Conservation (phyloP, 1,284 basidiomycete species). For the Caloboletus firmus region DNA sequence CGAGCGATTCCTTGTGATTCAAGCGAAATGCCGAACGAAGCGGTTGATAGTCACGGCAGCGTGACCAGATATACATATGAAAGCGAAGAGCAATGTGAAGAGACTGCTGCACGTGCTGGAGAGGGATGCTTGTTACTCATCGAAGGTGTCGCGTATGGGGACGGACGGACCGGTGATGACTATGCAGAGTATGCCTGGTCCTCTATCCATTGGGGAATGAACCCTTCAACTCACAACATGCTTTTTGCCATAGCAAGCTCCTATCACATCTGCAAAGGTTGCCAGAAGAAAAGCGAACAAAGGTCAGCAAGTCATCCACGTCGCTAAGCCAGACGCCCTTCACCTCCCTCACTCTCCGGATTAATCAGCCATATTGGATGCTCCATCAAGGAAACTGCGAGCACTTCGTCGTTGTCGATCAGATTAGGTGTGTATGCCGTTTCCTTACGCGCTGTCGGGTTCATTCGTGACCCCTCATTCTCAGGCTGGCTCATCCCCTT, state of each 20-base stretch:
- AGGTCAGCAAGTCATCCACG: conserved; percentile 44
- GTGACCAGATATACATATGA: conserved; percentile 38
- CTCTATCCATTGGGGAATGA: neutral
- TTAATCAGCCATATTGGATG: conserved; percentile 78
- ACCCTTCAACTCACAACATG: neutral
- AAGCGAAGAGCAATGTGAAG: conserved; percentile 17
- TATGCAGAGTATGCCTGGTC: conserved; percentile 55
- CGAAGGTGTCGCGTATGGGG: conserved; percentile 58
- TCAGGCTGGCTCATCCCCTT: conserved; percentile 55
- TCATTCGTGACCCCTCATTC: conserved; percentile 2
- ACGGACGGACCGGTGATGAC: conserved; percentile 46
- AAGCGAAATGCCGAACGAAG: conserved; percentile 51
- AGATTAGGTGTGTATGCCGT: conserved; percentile 56
- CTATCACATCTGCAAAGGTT: conserved; percentile 42
- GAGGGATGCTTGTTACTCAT: conserved; percentile 56
- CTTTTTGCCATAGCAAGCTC: conserved; percentile 47
- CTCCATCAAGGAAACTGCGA: conserved; percentile 80
- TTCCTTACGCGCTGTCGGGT: neutral
- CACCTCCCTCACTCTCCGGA: conserved; percentile 52
- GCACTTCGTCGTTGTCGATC: conserved; percentile 71
- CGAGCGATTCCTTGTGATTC: conserved; percentile 63
- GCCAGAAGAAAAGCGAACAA: conserved; percentile 35
- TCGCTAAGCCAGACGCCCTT: conserved; percentile 51
- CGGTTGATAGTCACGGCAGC: conserved; percentile 34
- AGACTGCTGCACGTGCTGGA: conserved; percentile 6